phyloP scores from a whole-genome alignment of 495 filamentous ascomycete genomes.

The Alectoria sarmentosa region DNA sequence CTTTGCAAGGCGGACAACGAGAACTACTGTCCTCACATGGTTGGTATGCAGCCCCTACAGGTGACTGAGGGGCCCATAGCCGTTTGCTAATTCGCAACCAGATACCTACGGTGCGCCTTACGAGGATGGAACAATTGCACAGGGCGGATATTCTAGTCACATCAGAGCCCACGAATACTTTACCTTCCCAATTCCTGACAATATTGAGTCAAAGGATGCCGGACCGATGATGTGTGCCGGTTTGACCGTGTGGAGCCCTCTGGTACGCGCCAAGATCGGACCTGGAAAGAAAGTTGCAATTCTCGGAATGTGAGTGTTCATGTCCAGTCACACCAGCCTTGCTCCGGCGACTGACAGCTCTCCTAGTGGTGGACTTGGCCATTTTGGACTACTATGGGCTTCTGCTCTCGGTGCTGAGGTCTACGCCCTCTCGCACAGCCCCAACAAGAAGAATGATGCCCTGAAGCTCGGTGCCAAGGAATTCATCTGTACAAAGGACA shows the following conservation, averaged over 20 bases:
- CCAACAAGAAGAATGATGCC: constrained; percentile 64
- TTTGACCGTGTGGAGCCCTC: constrained; percentile 70
- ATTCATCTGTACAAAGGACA: constrained; percentile 59
- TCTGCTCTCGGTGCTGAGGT: constrained; percentile 64
- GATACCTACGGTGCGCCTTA: constrained; percentile 63
- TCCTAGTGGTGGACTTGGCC: constrained; percentile 58
- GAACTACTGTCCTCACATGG: constrained; percentile 65
- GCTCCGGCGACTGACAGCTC: background rate
- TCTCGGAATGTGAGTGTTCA: constrained; percentile 48
- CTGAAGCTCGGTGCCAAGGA: constrained; percentile 63
- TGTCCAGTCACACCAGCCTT: background rate
- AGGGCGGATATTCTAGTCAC: constrained; percentile 63
- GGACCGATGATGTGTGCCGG: constrained; percentile 91
- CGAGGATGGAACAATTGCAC: constrained; percentile 51
- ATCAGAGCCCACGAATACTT: constrained; percentile 72
- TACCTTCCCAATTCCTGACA: constrained; percentile 64
- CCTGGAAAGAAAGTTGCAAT: constrained; percentile 31
- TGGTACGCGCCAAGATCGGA: constrained; percentile 42
- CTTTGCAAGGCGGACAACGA: constrained; percentile 67
- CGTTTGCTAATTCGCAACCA: constrained; percentile 15
- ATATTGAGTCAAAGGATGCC: constrained; percentile 54
- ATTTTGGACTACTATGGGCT: constrained; percentile 65
- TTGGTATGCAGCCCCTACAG: constrained; percentile 32
- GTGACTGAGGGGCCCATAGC: too few species aligned
- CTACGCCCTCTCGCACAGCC: constrained; percentile 61